phyloP scores from a whole-genome alignment of 1,139 yeast genomes.

The Zygoascus sp. region DNA sequence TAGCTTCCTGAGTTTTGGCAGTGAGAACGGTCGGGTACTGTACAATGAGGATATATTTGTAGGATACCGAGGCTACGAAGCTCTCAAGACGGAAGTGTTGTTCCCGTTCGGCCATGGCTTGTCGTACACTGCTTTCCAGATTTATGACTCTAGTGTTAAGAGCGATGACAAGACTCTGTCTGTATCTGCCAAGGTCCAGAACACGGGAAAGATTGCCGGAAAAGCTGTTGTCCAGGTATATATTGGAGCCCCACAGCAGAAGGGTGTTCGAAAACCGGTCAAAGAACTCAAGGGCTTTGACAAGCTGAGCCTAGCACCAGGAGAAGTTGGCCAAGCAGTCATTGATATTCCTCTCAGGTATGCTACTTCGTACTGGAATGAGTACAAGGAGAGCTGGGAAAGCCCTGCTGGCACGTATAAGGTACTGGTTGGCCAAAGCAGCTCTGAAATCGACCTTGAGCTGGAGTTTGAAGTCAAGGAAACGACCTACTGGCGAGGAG shows the following conservation, averaged over 20 bases:
- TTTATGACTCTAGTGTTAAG: constrained; percentile 26
- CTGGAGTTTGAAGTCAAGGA: constrained; percentile 2
- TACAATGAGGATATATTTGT: constrained; percentile 57
- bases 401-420: constrained; percentile 48
- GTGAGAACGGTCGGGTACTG: constrained; percentile 49
- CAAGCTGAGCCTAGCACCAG: constrained; percentile 44
- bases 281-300: constrained; percentile 56
- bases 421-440: constrained; percentile 27
- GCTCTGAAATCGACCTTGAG: neutral
- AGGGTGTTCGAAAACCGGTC: constrained; percentile 46
- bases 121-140: constrained; percentile 48
- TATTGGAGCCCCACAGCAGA: constrained; percentile 36
- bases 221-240: constrained; percentile 48
- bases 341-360: constrained; percentile 44
- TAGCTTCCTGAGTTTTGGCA: constrained; percentile 42
- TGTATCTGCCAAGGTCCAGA: constrained; percentile 42
- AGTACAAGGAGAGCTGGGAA: constrained; percentile 46
- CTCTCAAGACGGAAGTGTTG: constrained; percentile 42
- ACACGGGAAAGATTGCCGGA: constrained; percentile 43
- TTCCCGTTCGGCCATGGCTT: constrained; percentile 64
- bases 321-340: constrained; percentile 39
- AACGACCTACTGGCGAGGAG: constrained; percentile 1
- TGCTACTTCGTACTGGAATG: constrained; percentile 54
- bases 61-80: constrained; percentile 58
- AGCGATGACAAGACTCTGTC: constrained; percentile 33